These are phyloP conservation scores for Penicillium oxalicum DNA, from an alignment of 2,329 filamentous ascomycete species.

Conservation along the genomic window DNA sequence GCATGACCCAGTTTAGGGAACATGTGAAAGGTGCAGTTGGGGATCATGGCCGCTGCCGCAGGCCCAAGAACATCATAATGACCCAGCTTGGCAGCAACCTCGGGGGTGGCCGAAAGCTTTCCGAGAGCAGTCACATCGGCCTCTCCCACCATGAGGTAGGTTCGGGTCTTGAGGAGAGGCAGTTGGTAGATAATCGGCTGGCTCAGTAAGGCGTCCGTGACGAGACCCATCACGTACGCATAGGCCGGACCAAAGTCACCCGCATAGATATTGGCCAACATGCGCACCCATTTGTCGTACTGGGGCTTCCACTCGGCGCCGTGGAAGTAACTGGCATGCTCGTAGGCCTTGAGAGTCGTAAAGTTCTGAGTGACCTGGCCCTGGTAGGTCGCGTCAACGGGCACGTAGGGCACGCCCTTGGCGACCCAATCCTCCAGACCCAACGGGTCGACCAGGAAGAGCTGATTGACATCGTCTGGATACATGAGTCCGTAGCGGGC, in stretches of 20 bases:
- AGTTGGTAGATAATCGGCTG: slow-evolving; percentile 12
- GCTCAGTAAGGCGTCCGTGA: slow-evolving; percentile 10
- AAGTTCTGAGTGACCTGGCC: slow-evolving; percentile 9
- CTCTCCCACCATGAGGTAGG: slow-evolving; percentile 12
- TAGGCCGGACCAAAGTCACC: slow-evolving; percentile 8
- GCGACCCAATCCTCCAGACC: slow-evolving; percentile 13
- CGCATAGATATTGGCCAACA: slow-evolving; percentile 12
- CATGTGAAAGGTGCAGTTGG: slow-evolving; percentile 11
- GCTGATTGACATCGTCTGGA: slow-evolving; percentile 7
- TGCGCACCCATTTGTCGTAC: slow-evolving; percentile 12
- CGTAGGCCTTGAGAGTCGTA: slow-evolving; percentile 9
- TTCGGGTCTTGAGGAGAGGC: slow-evolving; percentile 9
- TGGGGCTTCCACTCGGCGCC: slow-evolving; percentile 9
- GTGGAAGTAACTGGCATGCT: slow-evolving; percentile 11
- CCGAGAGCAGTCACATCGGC: slow-evolving; percentile 10
- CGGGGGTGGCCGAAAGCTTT: slow-evolving; percentile 7
- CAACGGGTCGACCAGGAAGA: slow-evolving; percentile 10
- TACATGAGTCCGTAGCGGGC: slow-evolving; percentile 15
- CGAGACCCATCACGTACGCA: slow-evolving; percentile 12
- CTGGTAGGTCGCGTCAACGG: slow-evolving; percentile 7
- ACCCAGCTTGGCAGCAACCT: slow-evolving; percentile 6
- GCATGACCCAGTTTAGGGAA: slow-evolving; percentile 14
- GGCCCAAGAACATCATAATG: slow-evolving; percentile 9
- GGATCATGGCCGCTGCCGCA: slow-evolving; percentile 10
- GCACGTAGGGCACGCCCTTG: slow-evolving; percentile 9